Evolutionary conservation across 208 protist species (phyloP).

Genomic region (Leishmania arabica): DNA sequence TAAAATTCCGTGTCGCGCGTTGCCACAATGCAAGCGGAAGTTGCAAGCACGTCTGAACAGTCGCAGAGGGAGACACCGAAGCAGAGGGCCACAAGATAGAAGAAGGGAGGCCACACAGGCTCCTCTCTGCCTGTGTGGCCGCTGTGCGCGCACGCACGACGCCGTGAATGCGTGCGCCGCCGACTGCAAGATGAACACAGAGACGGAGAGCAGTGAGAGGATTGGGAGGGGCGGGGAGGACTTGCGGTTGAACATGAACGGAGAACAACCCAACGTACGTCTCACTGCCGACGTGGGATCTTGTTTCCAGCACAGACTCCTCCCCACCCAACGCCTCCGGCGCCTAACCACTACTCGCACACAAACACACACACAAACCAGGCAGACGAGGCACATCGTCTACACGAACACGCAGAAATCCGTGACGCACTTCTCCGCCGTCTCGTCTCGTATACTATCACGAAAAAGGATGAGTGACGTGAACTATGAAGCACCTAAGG

Average conservation of each 20-base stretch:
- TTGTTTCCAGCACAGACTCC: background rate
- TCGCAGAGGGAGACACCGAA: background rate
- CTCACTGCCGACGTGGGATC: background rate
- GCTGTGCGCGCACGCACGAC: background rate
- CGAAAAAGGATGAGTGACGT: background rate
- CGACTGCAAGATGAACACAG: background rate
- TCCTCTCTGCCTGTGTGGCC: background rate
- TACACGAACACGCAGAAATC: background rate
- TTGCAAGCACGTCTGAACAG: background rate
- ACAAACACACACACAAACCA: background rate
- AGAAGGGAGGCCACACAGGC: background rate
- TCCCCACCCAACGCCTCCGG: background rate
- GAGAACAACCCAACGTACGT: background rate
- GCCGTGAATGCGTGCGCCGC: background rate
- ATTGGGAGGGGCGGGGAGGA: no score
- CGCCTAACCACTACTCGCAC: no score
- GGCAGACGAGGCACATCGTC: no score
- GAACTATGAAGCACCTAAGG: background rate
- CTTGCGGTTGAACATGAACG: background rate
- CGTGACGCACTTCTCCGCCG: background rate
- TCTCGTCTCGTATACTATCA: background rate
- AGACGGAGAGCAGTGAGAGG: background rate
- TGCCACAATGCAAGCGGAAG: background rate
- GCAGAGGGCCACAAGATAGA: background rate
- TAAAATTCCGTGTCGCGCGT: background rate